Percentiles rank a stretch among this genome's conserved stretches.
phyloP scores from a whole-genome alignment of 2,329 filamentous ascomycete genomes.

The Penicillium vulpinum region DNA sequence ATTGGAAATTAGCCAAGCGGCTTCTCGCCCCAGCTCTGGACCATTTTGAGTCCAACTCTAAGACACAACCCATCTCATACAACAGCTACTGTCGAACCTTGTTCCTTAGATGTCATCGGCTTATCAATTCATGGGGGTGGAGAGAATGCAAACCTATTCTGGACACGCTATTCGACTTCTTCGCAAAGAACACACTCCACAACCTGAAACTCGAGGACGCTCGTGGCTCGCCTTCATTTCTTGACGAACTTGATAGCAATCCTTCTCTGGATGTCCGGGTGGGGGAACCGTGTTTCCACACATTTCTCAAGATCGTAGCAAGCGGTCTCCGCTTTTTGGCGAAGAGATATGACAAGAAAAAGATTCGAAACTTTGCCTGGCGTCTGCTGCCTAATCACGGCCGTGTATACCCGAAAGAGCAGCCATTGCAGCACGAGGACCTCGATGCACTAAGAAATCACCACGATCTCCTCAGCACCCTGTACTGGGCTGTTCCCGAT shows the following conservation, averaged over 20 bases:
- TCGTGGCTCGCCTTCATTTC: constrained; percentile 54
- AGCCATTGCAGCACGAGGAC: constrained; percentile 53
- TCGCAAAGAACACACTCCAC: constrained; percentile 54
- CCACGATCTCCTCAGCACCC: constrained; percentile 60
- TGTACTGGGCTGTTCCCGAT: constrained; percentile 59
- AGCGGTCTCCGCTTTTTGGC: constrained; percentile 52
- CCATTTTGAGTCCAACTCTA: constrained; percentile 47
- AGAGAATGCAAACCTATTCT: constrained; percentile 56
- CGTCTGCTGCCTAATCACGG: constrained; percentile 62
- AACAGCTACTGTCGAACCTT: constrained; percentile 57
- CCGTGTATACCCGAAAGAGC: constrained; percentile 60
- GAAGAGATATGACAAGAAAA: constrained; percentile 51
- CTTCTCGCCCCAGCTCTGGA: constrained; percentile 51
- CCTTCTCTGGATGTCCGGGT: constrained; percentile 47
- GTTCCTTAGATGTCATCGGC: constrained; percentile 54
- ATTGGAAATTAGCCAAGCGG: constrained; percentile 52
- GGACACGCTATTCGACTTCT: constrained; percentile 60
- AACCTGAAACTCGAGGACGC: constrained; percentile 55
- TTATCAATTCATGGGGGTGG: constrained; percentile 60
- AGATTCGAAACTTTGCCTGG: constrained; percentile 57
- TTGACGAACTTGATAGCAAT: constrained; percentile 50
- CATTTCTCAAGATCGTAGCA: constrained; percentile 59
- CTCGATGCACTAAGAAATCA: constrained; percentile 62
- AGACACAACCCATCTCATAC: constrained; percentile 45
- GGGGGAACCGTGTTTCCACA: constrained; percentile 58